phyloP scores from a whole-genome alignment of 352 stramenopile species.

The Phytophthora megakarya region DNA sequence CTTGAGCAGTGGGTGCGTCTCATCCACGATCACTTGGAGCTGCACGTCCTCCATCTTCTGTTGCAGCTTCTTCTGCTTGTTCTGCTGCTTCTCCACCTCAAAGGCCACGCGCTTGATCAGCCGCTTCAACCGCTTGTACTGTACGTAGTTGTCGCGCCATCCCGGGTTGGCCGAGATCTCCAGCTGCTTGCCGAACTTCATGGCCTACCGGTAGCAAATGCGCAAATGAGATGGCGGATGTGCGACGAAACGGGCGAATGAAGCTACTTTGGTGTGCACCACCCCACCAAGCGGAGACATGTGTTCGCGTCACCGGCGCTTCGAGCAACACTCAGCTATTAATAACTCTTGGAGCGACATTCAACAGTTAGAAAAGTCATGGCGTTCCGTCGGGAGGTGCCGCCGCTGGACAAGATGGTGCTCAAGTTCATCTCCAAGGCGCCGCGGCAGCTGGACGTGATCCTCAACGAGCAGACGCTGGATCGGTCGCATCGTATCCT shows the following conservation, averaged over 20 bases:
- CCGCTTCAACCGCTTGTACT: slow-evolving; percentile 92
- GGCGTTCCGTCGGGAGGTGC: slow-evolving; percentile 88
- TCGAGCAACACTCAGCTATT: background rate
- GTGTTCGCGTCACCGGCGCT: slow-evolving; percentile 12
- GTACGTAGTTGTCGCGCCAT: slow-evolving; percentile 90
- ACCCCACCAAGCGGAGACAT: slow-evolving; percentile 9
- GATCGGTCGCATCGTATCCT: slow-evolving; percentile 71
- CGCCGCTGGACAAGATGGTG: slow-evolving; percentile 82
- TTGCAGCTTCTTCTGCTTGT: slow-evolving; percentile 74
- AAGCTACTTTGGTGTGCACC: background rate
- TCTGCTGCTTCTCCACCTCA: slow-evolving; percentile 82
- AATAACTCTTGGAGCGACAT: background rate
- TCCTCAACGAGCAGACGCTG: slow-evolving; percentile 77
- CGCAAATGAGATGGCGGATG: slow-evolving; percentile 22
- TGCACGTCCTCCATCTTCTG: slow-evolving; percentile 47
- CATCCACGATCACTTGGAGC: slow-evolving; percentile 55
- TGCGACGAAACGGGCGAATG: background rate
- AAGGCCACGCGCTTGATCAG: slow-evolving; percentile 92
- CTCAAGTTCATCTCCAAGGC: slow-evolving; percentile 91
- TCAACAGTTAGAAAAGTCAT: slow-evolving; percentile 37
- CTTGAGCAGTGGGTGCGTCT: slow-evolving; percentile 66
- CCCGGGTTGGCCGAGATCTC: slow-evolving; percentile 89
- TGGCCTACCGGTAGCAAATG: slow-evolving; percentile 35
- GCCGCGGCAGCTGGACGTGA: slow-evolving; percentile 55
- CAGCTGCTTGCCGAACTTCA: slow-evolving; percentile 95